These are phyloP conservation scores for Pythium pyrilobum DNA, from an alignment of 352 stramenopile genomes.

Conservation along the genomic window DNA sequence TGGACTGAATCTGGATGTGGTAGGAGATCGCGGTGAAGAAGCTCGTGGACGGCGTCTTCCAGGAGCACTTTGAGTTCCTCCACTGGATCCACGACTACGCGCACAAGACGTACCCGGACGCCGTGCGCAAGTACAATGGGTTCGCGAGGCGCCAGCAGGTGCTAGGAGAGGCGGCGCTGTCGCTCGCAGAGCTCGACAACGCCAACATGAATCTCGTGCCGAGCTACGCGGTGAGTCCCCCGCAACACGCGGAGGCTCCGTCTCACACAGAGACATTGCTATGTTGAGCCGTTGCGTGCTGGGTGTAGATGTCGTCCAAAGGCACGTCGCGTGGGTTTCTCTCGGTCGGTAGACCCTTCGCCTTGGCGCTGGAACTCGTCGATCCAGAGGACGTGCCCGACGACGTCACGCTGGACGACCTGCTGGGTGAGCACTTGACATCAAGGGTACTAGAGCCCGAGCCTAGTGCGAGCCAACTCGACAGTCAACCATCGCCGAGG, in stretches of 20 bases:
- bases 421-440: background rate
- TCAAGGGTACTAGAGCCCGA: background rate
- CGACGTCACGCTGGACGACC: constrained; percentile 13
- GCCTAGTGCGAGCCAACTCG: background rate
- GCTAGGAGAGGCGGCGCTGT: constrained; percentile 12
- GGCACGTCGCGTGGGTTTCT: background rate
- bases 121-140: constrained; percentile 43
- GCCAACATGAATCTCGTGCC: constrained; percentile 61
- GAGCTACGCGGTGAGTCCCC: constrained; percentile 44
- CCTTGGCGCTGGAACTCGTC: constrained; percentile 6
- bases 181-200: constrained; percentile 22
- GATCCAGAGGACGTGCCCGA: constrained; percentile 10
- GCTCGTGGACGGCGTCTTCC: constrained; percentile 61
- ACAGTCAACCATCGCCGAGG: background rate
- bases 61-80: constrained; percentile 81
- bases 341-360: background rate
- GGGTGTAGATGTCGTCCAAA: constrained; percentile 10
- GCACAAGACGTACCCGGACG: constrained; percentile 61
- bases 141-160: constrained; percentile 52
- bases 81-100: constrained; percentile 81
- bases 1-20: background rate
- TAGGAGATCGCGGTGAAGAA: constrained; percentile 68
- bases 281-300: no score
- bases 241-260: no score
- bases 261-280: no score